A percentile compares a stretch with the other conserved stretches of the same genome.
Conservation (phyloP, 768 basidiomycete genomes). For the Mycena filopes region DNA sequence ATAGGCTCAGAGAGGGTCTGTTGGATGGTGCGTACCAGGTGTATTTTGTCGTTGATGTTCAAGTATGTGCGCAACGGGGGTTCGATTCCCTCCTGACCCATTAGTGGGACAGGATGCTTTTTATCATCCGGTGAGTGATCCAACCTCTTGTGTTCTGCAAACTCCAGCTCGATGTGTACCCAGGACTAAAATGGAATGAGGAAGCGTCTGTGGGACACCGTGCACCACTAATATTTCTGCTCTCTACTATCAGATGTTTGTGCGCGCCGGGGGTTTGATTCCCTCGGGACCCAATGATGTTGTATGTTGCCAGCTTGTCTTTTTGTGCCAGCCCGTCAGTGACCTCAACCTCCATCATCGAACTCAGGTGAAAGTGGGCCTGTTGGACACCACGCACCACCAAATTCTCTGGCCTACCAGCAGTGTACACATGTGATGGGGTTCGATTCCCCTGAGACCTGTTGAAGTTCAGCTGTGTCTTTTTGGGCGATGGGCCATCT, state of each 20-base stretch:
- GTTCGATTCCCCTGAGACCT: neutral
- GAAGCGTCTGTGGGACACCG: slow-evolving; percentile 10
- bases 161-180: too few species aligned
- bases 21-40: too few species aligned
- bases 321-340: neutral
- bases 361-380: neutral
- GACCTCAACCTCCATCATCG: too few species aligned
- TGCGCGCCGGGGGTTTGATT: slow-evolving; percentile 4
- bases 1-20: too few species aligned
- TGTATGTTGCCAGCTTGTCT: too few species aligned
- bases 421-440: neutral
- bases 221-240: neutral
- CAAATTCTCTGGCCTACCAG: too few species aligned
- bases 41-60: too few species aligned
- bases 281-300: neutral
- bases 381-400: neutral
- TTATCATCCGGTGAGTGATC: too few species aligned
- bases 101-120: too few species aligned
- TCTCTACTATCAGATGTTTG: neutral
- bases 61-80: slow-evolving; percentile 3
- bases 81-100: slow-evolving; percentile 1
- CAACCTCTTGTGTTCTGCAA: too few species aligned
- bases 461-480: neutral
- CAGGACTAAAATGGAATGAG: too few species aligned
- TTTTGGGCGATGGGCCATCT: too few species aligned